Percentiles rank a stretch among this genome's conserved stretches.
These are phyloP conservation scores for Corinectria fuckeliana DNA, from an alignment of 2,329 filamentous ascomycete species.

Conservation along the genomic window DNA sequence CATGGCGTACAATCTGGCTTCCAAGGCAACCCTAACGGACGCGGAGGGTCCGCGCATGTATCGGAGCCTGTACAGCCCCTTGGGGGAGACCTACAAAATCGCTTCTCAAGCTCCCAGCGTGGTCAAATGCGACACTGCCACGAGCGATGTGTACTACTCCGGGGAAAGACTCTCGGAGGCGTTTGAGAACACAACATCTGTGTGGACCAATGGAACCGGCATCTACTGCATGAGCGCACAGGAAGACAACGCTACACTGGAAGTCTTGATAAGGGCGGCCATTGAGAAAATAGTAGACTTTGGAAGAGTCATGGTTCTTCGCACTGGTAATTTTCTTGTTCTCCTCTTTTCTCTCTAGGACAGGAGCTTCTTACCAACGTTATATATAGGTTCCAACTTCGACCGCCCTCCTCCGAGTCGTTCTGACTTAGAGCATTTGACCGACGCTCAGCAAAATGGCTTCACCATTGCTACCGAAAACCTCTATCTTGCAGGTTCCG, in stretches of 20 bases:
- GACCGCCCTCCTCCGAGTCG: constrained; percentile 69
- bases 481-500: constrained; percentile 69
- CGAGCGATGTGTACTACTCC: constrained; percentile 75
- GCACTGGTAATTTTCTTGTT: constrained; percentile 56
- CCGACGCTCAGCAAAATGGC: constrained; percentile 65
- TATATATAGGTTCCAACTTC: constrained; percentile 65
- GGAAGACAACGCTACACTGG: constrained; percentile 74
- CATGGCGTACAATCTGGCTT: constrained; percentile 58
- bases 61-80: constrained; percentile 57
- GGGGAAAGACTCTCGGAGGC: constrained; percentile 65
- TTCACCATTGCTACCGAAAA: constrained; percentile 70
- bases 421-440: constrained; percentile 64
- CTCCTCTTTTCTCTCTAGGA: background rate
- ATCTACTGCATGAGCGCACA: constrained; percentile 75
- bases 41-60: constrained; percentile 56
- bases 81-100: constrained; percentile 47
- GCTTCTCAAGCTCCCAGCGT: constrained; percentile 60
- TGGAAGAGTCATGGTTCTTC: constrained; percentile 69
- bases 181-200: constrained; percentile 68
- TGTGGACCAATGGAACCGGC: constrained; percentile 73
- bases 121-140: constrained; percentile 70
- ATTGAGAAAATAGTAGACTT: constrained; percentile 68
- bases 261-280: constrained; percentile 67
- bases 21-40: constrained; percentile 59
- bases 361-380: background rate